phyloP scores from a whole-genome alignment of 2,329 filamentous ascomycete species.

The Tolypocladium album region DNA sequence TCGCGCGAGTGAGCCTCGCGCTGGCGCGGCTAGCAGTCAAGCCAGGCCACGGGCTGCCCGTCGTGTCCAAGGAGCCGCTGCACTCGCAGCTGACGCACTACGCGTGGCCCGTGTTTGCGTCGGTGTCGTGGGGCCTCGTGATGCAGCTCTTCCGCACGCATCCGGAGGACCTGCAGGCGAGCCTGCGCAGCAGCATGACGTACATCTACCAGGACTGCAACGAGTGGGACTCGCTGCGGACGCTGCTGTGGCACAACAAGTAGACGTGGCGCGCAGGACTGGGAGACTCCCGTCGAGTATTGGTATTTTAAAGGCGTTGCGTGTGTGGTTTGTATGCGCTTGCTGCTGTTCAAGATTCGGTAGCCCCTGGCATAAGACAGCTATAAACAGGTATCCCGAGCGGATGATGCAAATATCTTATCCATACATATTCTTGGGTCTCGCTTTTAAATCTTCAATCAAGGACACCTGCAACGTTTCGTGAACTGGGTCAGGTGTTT shows the following conservation, averaged over 20 bases:
- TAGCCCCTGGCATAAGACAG: neutral
- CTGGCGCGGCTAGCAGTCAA: slow-evolving; percentile 75
- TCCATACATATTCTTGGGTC: neutral
- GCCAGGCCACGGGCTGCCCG: slow-evolving; percentile 39
- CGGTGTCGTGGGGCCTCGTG: slow-evolving; percentile 80
- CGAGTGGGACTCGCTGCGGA: slow-evolving; percentile 78
- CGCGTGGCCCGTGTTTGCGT: slow-evolving; percentile 89
- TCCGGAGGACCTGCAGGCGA: slow-evolving; percentile 83
- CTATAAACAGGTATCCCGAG: neutral
- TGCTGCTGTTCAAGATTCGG: neutral
- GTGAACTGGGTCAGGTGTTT: neutral
- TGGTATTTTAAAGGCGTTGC: neutral
- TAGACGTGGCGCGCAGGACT: slow-evolving; percentile 18
- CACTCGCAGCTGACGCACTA: slow-evolving; percentile 49
- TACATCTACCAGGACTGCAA: slow-evolving; percentile 93
- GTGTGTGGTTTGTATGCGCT: neutral
- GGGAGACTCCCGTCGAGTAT: neutral
- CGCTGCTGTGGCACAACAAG: slow-evolving; percentile 77
- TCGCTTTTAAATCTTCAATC: neutral
- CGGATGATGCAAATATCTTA: neutral
- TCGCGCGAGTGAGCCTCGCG: slow-evolving; percentile 79
- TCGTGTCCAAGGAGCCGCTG: slow-evolving; percentile 36
- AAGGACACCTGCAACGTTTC: neutral
- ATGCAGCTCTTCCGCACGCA: slow-evolving; percentile 95
- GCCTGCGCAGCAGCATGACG: slow-evolving; percentile 88